Conservation (phyloP, 2,329 filamentous ascomycete genomes). For the Curvularia lunata region DNA sequence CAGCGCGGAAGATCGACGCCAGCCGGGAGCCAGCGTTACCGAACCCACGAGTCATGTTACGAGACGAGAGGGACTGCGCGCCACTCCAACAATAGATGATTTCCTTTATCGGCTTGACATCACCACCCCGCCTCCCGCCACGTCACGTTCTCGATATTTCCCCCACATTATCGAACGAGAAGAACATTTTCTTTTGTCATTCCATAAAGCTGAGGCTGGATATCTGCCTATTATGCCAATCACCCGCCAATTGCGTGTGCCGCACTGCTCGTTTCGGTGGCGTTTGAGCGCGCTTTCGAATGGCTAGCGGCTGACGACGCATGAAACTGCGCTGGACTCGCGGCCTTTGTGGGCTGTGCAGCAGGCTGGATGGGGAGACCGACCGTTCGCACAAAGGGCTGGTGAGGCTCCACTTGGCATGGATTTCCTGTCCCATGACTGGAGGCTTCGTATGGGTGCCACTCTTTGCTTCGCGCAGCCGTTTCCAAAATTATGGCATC, state of each 20-base stretch:
- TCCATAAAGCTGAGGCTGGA: neutral
- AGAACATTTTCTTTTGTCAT: neutral
- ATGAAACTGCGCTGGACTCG: constrained; percentile 37
- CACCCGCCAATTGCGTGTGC: constrained; percentile 5
- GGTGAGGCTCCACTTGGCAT: constrained; percentile 6
- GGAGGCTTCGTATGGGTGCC: constrained; percentile 6
- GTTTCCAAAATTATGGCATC: constrained; percentile 22
- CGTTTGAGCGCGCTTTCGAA: constrained; percentile 30
- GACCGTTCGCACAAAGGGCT: constrained; percentile 10
- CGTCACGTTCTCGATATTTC: constrained; percentile 1
- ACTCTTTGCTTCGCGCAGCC: constrained; percentile 15
- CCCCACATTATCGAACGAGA: neutral
- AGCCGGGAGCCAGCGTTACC: constrained; percentile 8
- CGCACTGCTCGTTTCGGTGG: constrained; percentile 33
- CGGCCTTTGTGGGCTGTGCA: constrained; percentile 31
- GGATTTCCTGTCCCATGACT: constrained; percentile 2
- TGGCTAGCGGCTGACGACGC: constrained; percentile 40
- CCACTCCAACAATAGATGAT: constrained; percentile 29
- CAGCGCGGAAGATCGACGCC: constrained; percentile 17
- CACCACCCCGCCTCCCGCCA: constrained; percentile 10
- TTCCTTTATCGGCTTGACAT: constrained; percentile 15
- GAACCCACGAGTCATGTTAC: constrained; percentile 13
- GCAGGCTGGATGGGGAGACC: neutral
- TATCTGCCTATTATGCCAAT: constrained; percentile 1
- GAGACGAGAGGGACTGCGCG: neutral